Percentiles rank a stretch among this genome's conserved stretches.
phyloP scores from a whole-genome alignment of 2,329 filamentous ascomycete species.

The Metarhizium rileyi region DNA sequence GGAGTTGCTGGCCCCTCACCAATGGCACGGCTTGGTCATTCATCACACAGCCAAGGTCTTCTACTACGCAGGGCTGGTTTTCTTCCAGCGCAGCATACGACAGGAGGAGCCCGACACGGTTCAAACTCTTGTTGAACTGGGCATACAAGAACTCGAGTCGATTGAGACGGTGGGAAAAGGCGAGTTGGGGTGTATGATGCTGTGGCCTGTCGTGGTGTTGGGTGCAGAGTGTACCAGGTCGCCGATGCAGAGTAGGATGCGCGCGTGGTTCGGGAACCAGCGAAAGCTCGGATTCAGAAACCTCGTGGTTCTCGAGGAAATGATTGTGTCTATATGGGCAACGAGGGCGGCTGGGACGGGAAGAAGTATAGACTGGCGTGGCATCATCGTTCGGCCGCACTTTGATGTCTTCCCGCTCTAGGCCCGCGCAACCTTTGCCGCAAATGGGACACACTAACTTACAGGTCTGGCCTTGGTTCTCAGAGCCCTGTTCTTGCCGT shows the following conservation, averaged over 20 bases:
- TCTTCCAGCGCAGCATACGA: slow-evolving; percentile 23
- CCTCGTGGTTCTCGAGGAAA: slow-evolving; percentile 20
- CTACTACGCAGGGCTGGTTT: slow-evolving; percentile 25
- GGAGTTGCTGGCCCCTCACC: slow-evolving; percentile 5
- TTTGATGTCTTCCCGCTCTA: slow-evolving; percentile 20
- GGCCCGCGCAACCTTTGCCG: background rate
- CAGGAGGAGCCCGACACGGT: slow-evolving; percentile 13
- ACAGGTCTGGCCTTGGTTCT: no score
- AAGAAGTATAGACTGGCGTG: slow-evolving; percentile 21
- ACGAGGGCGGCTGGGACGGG: slow-evolving; percentile 8
- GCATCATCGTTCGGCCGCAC: slow-evolving; percentile 21
- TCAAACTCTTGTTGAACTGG: slow-evolving; percentile 22
- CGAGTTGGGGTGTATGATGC: slow-evolving; percentile 22
- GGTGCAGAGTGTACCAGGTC: slow-evolving; percentile 22
- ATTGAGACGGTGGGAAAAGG: slow-evolving; percentile 19
- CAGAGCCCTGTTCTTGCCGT: no score
- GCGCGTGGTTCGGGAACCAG: slow-evolving; percentile 20
- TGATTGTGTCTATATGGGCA: slow-evolving; percentile 22
- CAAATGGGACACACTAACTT: no score
- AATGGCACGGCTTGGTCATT: slow-evolving; percentile 16
- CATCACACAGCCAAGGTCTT: slow-evolving; percentile 19
- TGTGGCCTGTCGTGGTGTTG: slow-evolving; percentile 26
- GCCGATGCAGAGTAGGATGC: slow-evolving; percentile 19
- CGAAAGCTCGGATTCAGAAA: slow-evolving; percentile 25
- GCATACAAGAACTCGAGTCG: slow-evolving; percentile 21